Conservation (phyloP, 371 early-diverging fungal species). For the Syncephalis fuscata region DNA sequence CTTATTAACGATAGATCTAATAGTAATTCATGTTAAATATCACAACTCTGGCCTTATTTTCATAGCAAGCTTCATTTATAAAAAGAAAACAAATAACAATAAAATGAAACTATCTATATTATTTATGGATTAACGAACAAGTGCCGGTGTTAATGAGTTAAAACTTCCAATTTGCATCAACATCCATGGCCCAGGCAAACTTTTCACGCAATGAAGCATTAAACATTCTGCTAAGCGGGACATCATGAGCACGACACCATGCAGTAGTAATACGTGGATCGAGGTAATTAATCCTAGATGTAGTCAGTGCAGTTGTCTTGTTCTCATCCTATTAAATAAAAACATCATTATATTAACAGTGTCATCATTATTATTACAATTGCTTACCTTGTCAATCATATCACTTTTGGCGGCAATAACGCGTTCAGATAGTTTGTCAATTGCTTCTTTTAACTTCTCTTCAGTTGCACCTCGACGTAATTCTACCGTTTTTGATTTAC, state of each 20-base stretch:
- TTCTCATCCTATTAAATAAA: conserved; percentile 61
- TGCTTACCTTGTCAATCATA: conserved; percentile 54
- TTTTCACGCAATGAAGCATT: conserved; percentile 78
- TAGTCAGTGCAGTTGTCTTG: conserved; percentile 92
- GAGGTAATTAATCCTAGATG: conserved; percentile 96
- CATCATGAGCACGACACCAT: conserved; percentile 78
- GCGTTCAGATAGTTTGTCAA: conserved; percentile 43
- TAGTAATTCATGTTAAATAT: too few species aligned
- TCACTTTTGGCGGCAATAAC: conserved; percentile 45
- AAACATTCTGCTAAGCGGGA: conserved; percentile 88
- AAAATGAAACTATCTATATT: too few species aligned
- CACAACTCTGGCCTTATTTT: too few species aligned
- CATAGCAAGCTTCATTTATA: too few species aligned
- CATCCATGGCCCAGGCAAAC: conserved; percentile 89
- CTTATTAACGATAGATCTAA: too few species aligned
- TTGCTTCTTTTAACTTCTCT: conserved; percentile 41
- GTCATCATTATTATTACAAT: background rate
- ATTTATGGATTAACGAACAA: too few species aligned
- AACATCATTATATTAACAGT: background rate
- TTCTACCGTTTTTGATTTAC: conserved; percentile 15
- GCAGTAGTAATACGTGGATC: conserved; percentile 91
- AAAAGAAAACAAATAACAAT: too few species aligned
- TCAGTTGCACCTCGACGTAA: conserved; percentile 14
- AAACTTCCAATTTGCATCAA: conserved; percentile 41
- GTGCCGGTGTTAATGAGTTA: too few species aligned